Base-by-base conservation (phyloP, 306 rosid species). In the Sechiopsis laciniata region DNA sequence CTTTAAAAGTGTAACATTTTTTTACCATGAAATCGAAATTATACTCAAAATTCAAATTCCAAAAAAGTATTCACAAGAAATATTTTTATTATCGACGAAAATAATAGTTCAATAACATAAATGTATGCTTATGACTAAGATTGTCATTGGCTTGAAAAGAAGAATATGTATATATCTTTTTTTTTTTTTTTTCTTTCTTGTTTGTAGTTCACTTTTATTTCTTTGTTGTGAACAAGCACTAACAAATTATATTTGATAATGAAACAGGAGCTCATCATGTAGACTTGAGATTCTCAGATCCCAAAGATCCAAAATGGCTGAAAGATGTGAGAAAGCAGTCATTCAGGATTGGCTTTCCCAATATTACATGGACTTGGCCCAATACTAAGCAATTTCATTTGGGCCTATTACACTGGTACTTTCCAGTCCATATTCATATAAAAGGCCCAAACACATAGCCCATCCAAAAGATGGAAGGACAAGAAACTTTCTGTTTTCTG, bases 231-330 rank as follows among this genome's bases (percentile, higher is more conserved):
- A 55, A 55, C 10, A 54, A 21, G 10, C 55, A 7, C 5, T 55
- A 55, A 32, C 53, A 46, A 24, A 37, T 6, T 13, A 45, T 40
- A 8, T 40, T 40, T 26, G 19, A 8, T 7, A 21, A 22, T 60
- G 20, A 4, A 11, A 29, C 85, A 90, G 98, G 98, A 73, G 97
- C 97, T 67, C 97, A 90, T 82, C 97, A 94, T 35, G 97, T 87
- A 19, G 98, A 94, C 78, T 63, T 89, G 42, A 85, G 92, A 83
- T 89, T 84, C 83, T 85, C 93, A 13, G 83, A 74, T 1, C 71
- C 70, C 65, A 88, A 86, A 55, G 99, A 91, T 57, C 97, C 97
- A 45, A 4, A 85, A 77, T 90, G 97, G 98, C 88, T 94, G 20
- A 79, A 80, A 78, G 85, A 87, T 73, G 81, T 90, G 63, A 86